These are phyloP conservation scores for Porphyrellus sp. DNA, from an alignment of 1,284 basidiomycete genomes.

Conservation along the genomic window DNA sequence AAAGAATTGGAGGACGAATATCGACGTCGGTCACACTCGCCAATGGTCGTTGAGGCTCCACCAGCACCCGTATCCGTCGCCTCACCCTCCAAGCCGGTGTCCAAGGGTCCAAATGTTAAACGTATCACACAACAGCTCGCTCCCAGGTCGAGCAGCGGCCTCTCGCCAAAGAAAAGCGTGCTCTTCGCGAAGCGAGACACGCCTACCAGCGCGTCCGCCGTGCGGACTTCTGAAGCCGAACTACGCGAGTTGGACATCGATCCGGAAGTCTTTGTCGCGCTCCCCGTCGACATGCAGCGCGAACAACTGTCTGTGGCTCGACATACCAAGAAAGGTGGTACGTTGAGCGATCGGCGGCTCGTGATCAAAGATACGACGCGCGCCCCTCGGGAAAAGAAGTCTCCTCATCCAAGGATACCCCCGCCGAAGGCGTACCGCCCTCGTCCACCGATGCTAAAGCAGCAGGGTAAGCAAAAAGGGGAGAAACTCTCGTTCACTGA, in stretches of 20 bases:
- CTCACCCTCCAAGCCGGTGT: conserved; percentile 24
- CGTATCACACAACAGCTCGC: conserved; percentile 63
- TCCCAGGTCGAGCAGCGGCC: conserved; percentile 44
- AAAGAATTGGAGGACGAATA: conserved; percentile 70
- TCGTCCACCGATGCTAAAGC: conserved; percentile 50
- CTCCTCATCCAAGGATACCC: conserved; percentile 36
- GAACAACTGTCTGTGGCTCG: conserved; percentile 67
- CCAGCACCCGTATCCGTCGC: neutral
- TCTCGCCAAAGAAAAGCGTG: conserved; percentile 46
- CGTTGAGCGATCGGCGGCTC: conserved; percentile 40
- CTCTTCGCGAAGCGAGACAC: conserved; percentile 36
- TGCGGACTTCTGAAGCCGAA: conserved; percentile 44
- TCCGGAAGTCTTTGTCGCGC: conserved; percentile 58
- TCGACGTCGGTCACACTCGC: conserved; percentile 52
- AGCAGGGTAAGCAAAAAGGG: conserved; percentile 48
- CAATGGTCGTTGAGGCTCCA: conserved; percentile 13
- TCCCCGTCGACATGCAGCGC: conserved; percentile 67
- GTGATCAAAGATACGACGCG: conserved; percentile 49
- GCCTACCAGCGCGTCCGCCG: conserved; percentile 23
- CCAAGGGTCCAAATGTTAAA: conserved; percentile 44
- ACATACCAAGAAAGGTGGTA: conserved; percentile 45
- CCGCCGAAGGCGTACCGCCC: conserved; percentile 50
- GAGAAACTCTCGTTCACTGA: conserved; percentile 56
- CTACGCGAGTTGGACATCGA: conserved; percentile 67
- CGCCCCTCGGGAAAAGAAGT: conserved; percentile 18